These are phyloP conservation scores for Streptanthus diversifolius DNA, from an alignment of 345 rosid species.

Conservation along the genomic window DNA sequence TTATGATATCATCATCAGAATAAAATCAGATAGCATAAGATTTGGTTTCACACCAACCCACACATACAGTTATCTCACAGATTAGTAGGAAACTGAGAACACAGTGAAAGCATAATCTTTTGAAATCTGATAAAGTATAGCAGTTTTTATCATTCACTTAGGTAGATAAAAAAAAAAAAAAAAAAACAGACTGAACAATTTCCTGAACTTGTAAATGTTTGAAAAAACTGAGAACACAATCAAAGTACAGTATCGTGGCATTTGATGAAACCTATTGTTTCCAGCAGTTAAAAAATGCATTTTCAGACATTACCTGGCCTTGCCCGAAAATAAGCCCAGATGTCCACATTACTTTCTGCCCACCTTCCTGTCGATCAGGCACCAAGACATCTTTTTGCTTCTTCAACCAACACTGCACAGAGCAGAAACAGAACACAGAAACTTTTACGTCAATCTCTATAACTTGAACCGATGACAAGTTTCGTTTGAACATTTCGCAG, in stretches of 20 bases:
- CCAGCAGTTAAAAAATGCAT: background rate
- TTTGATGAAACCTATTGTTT: background rate
- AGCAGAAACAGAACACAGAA: background rate
- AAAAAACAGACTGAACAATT: background rate
- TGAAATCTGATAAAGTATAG: background rate
- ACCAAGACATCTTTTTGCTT: constrained; percentile 70
- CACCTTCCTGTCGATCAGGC: constrained; percentile 68
- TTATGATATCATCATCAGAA: background rate
- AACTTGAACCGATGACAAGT: background rate
- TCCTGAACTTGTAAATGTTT: background rate
- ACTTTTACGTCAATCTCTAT: constrained; percentile 4
- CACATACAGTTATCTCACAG: background rate
- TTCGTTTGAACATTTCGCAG: background rate
- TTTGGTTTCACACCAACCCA: background rate
- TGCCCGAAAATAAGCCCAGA: constrained; percentile 88
- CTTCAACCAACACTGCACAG: constrained; percentile 91
- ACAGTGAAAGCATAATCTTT: background rate
- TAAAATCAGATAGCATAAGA: background rate
- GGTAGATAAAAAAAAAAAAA: background rate
- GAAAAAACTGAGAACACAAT: background rate
- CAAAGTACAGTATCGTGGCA: background rate
- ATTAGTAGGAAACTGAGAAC: background rate
- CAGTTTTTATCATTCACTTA: background rate
- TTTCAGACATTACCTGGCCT: constrained; percentile 66
- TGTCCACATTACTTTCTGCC: constrained; percentile 67